phyloP scores from a whole-genome alignment of 1,139 yeast species.

The Sugiyamaella neomexicana region DNA sequence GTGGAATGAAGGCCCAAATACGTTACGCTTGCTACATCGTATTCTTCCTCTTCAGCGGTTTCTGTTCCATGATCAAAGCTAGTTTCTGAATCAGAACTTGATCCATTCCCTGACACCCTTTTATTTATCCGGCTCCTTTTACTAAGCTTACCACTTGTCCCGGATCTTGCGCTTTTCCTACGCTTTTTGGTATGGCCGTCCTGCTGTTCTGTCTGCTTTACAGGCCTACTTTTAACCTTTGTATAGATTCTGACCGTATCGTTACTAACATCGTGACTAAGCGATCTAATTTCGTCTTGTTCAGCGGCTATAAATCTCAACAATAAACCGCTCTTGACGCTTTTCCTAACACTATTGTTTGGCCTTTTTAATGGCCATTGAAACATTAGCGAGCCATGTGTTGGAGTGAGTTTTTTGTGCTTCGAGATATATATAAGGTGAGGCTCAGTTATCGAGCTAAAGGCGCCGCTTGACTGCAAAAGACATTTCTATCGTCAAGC shows the following conservation, averaged over 20 bases:
- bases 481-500: too few species aligned
- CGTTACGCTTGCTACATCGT: background rate
- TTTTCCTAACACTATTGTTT: background rate
- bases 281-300: slow-evolving; percentile 6
- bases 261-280: background rate
- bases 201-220: background rate
- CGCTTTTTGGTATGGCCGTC: background rate
- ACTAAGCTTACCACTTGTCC: background rate
- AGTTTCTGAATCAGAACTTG: background rate
- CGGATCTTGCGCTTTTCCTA: background rate
- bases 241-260: slow-evolving; percentile 9
- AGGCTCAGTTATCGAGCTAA: too few species aligned
- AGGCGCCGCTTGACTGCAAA: too few species aligned
- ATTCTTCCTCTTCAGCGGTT: background rate
- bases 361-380: slow-evolving; percentile 8
- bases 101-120: background rate
- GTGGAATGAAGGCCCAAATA: slow-evolving; percentile 10
- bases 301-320: slow-evolving; percentile 10
- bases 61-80: background rate
- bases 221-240: background rate
- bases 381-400: slow-evolving; percentile 12
- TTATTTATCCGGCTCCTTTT: background rate
- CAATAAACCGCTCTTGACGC: background rate
- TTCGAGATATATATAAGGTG: too few species aligned
- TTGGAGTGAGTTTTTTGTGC: too few species aligned